phyloP scores from a whole-genome alignment of 768 basidiomycete genomes.

The Boletellus ananas region DNA sequence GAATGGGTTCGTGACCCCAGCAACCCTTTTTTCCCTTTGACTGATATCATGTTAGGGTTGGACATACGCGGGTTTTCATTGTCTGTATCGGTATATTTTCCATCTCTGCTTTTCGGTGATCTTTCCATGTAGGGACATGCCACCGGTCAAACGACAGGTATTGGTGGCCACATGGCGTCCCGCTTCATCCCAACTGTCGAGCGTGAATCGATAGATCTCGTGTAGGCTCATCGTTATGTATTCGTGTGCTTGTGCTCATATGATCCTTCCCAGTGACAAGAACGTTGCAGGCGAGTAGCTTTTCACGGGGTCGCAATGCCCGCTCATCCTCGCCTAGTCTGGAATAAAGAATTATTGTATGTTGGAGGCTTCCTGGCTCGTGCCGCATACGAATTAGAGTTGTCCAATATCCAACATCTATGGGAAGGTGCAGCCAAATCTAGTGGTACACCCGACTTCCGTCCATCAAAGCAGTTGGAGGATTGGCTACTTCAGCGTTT shows the following conservation, averaged over 20 bases:
- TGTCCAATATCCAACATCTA: slow-evolving; percentile 45
- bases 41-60: slow-evolving; percentile 41
- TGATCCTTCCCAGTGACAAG: too few species aligned
- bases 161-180: slow-evolving; percentile 65
- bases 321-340: slow-evolving; percentile 41
- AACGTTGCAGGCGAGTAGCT: too few species aligned
- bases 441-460: too few species aligned
- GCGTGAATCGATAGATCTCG: slow-evolving; percentile 86
- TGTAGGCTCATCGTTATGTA: slow-evolving; percentile 43
- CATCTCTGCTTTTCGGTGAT: slow-evolving; percentile 1
- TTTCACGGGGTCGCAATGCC: too few species aligned
- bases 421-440: background rate
- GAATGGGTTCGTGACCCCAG: slow-evolving; percentile 55
- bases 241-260: background rate
- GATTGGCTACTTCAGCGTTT: background rate
- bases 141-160: slow-evolving; percentile 88
- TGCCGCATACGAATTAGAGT: slow-evolving; percentile 78
- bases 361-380: slow-evolving; percentile 81
- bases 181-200: slow-evolving; percentile 96
- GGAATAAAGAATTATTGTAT: slow-evolving; percentile 87
- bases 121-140: slow-evolving; percentile 66
- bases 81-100: slow-evolving; percentile 37
- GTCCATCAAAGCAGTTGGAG: background rate
- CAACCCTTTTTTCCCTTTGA: background rate
- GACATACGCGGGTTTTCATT: slow-evolving; percentile 79